Base-by-base conservation (phyloP, 2,329 filamentous ascomycete genomes). In the Herpotrichia juniperi region DNA sequence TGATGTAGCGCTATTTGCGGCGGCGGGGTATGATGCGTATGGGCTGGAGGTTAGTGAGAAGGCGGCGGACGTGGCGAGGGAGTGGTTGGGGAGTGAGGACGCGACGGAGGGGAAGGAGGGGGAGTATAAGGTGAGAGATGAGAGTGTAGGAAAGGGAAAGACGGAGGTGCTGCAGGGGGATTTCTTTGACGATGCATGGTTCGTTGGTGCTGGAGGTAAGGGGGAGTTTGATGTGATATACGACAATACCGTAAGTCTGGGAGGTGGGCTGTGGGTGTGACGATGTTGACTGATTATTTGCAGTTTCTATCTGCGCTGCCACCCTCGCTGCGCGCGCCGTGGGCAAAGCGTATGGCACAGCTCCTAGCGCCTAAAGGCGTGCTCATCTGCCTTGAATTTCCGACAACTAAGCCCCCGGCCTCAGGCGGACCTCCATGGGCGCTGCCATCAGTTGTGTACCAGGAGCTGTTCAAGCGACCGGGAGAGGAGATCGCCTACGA, bases 21-120 rank as follows among this genome's bases (percentile, higher is more conserved):
- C 84, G 9, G 84, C 87, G 65, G 91, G 91, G 1, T 94, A 90
- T 69, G 88, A 96, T 73, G 85, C 86, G 1, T 87, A 84, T 63
- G 92, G 90, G 0, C 74, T 96, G 1, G 91, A 96, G 67, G 81
- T 83, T 49, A 87, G 86, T 39, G 64, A 77, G 8, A 76, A 74
- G 16, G 85, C 78, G 7, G 63, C 76, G 8, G 71, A 78, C 10
- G 75, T 76, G 28, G 84, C 83, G 1, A 66, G 73, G 48, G 73
- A 76, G 58, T 80, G 65, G 48, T 22, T 73, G 2, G 10, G 19
- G 22, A 12, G 37, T 3, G 61, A 67, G 37, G 62, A 60, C 35
- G 64, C 54, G 5, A 70, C 57, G 31, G 56, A 62, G 40, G 76
- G 71, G n/a, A 66, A 72, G 30, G 73, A 72, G 45, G 73, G 73